Base-by-base conservation (phyloP, 495 filamentous ascomycete genomes). In the Ascodesmis nigricans region DNA sequence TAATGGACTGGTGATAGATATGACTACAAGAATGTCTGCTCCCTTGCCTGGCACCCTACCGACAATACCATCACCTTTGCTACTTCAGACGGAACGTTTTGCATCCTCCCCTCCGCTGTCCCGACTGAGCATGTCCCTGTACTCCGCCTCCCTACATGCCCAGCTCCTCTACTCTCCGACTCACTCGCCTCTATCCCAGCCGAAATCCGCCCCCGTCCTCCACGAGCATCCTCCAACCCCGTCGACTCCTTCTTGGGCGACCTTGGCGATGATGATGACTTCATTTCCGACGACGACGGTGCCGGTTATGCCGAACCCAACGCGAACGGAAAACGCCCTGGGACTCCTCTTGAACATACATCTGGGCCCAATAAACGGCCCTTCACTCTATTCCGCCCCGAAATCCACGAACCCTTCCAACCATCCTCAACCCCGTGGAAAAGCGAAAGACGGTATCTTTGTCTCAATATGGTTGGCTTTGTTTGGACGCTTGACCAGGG, bases 401-500 rank as follows among this genome's bases (percentile, higher is more conserved):
- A 71, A 44, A 62, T 73, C 8, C 87, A 95, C 43, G 66, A 70
- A 21, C 55, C 82, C 16, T 87, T 95, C 47, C 87, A 97, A 53
- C 78, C 84, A 0, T 84, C 84, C 3, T 82, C 79, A 38, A 97
- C 87, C 0, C 82, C 83, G 1, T 97, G 90, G 87, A 68, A 77
- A 32, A 87, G 90, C 1, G 90, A 87, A 50, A 63, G 87, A 29
- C 75, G 79, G 45, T 95, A 95, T 55, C 68, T 97, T 3, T 91
- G 81, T 47, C 60, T 93, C 25, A 95, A 93, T 52, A 62, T 97
- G 39, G 75, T 78, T 20, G 87, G 90, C 9, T 80, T 80, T 44
- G 79, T 92, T 3, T 97, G 90, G 87, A 95, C 87, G 0, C 79
- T 95, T 9, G 77, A 91, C 45, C 90, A 97, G 55, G 81, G 91